Evolutionary conservation across 23 red algal genomes (phyloP).

Genomic region (Chondrus crispus): DNA sequence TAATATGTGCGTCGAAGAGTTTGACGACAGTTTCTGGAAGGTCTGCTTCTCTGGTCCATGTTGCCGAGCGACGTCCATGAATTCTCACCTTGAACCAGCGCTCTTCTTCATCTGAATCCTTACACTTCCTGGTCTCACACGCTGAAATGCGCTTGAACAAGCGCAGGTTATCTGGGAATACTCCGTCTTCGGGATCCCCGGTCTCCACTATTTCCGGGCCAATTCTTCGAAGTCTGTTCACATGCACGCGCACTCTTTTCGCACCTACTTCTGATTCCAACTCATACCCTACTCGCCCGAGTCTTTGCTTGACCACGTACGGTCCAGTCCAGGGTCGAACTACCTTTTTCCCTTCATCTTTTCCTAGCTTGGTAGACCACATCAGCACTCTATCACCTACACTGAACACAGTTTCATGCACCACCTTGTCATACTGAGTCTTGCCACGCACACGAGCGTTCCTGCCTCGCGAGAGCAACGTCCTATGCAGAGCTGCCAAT

Average conservation of each 20-base stretch:
- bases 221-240: neutral
- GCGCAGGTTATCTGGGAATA: slow-evolving; percentile 2
- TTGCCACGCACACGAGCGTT: too few species aligned
- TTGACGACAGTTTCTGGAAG: neutral
- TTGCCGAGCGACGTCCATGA: neutral
- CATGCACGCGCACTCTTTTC: neutral
- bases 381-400: neutral
- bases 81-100: slow-evolving; percentile 13
- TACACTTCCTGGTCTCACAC: too few species aligned
- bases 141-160: too few species aligned
- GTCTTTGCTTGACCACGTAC: too few species aligned
- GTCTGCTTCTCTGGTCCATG: neutral
- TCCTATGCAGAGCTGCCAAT: neutral
- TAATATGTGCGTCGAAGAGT: neutral
- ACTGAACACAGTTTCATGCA: neutral
- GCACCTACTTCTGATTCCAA: neutral
- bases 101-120: too few species aligned
- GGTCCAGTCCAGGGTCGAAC: too few species aligned
- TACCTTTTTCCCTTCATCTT: neutral
- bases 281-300: neutral
- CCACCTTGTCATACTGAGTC: neutral
- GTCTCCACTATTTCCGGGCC: neutral
- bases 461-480: neutral
- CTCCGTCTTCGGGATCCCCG: neutral
- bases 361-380: neutral